Percentiles rank a stretch among this genome's conserved stretches.
Evolutionary conservation across 345 rosid species (phyloP).

Genomic region (Citrus mangshanensis): DNA sequence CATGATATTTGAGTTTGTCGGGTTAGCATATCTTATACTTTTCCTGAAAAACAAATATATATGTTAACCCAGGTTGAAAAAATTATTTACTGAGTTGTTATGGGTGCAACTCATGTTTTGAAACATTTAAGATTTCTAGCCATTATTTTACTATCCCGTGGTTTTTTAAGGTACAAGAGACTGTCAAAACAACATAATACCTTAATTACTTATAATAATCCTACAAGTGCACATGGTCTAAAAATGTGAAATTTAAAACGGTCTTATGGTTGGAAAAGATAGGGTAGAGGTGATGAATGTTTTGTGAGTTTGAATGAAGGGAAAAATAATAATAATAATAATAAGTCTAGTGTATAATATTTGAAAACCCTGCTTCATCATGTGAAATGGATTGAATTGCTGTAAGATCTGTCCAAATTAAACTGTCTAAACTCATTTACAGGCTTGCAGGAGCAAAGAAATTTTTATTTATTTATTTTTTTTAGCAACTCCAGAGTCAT

Average conservation of each 20-base stretch:
- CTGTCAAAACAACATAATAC: neutral
- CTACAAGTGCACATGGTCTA: too few relatives aligned
- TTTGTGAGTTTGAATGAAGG: neutral
- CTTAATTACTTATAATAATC: neutral
- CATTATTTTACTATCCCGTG: too few relatives aligned
- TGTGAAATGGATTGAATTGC: too few relatives aligned
- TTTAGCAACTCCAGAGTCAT: neutral
- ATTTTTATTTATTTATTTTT: too few relatives aligned
- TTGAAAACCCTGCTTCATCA: too few relatives aligned
- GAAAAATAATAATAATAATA: too few relatives aligned
- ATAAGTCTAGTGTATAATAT: too few relatives aligned
- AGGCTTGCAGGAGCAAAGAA: neutral
- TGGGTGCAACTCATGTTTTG: constrained; percentile 27
- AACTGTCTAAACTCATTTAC: too few relatives aligned
- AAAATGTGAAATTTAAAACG: neutral
- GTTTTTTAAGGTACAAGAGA: too few relatives aligned
- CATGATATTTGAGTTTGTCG: neutral
- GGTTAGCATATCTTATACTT: neutral
- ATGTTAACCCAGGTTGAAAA: neutral
- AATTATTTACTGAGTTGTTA: neutral
- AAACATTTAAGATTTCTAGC: constrained; percentile 17
- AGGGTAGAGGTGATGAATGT: too few relatives aligned
- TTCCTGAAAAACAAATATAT: neutral
- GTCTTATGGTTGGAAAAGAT: too few relatives aligned
- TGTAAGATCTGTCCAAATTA: too few relatives aligned